Evolutionary conservation across 768 basidiomycete species (phyloP), one percentile per base, ranked within the genome.

Genomic region (Hydnum rufescens): DNA sequence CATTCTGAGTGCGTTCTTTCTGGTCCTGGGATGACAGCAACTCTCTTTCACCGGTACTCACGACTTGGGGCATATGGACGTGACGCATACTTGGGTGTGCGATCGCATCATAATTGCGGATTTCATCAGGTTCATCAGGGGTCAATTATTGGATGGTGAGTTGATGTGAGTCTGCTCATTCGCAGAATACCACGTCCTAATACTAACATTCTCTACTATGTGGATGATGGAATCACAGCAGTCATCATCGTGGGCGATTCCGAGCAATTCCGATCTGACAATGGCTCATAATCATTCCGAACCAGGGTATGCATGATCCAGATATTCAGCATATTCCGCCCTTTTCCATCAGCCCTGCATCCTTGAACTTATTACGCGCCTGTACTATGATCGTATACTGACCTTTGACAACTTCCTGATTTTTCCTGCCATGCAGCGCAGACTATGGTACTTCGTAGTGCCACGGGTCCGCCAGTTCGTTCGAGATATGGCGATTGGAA

Each of bases 141-240:
- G n/a, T n/a, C n/a, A 51, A 95, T 89, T 62, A 73, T 95, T 23
- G 87, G 90, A 36, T 99, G 95, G 95, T 99, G 93, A 95, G 85
- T 88, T 36, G 75, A 90, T 64, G 90, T 92, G 59, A 68, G 89
- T 77, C n/a, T 13, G 3, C 5, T 0, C 18, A 3, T 49, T 42
- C 5, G 8, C 5, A 22, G 29, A 18, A 5, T 22, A 44, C 4
- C 34, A 26, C n/a, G 16, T 4, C n/a, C 23, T 25, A n/a, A 22
- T 23, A 28, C 34, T 55, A 16, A 51, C 8, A 22, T 28, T 4
- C 34, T 29, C 6, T 30, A 6, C 13, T 22, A 36, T 13, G 13
- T 19, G 34, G 8, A 39, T 19, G 13, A n/a, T 28, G 68, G 64
- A 71, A 71, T 62, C 95, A 99, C 63, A 95, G 96, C 60, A 78